Base-by-base conservation (phyloP, 1,284 basidiomycete genomes). In the Agroathelia rolfsii region DNA sequence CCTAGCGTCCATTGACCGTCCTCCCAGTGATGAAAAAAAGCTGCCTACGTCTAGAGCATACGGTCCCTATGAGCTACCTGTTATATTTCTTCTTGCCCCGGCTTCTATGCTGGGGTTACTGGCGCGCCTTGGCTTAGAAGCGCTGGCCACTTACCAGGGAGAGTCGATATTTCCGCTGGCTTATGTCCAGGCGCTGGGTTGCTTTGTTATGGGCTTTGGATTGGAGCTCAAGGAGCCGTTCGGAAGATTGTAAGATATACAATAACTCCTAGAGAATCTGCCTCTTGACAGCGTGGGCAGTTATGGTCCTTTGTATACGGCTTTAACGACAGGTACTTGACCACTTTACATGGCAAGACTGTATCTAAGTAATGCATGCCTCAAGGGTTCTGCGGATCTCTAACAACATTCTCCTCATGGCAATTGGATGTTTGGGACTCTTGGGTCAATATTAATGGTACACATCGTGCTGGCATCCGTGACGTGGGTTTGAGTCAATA, bases 381-480 rank as follows among this genome's bases (percentile, higher is more conserved):
- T 15, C 18, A 39, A 85, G 93, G 93, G 3, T 88, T 95, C 52
- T 97, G 94, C 49, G 95, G 94, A 2, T 94, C 88, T 4, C 60
- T 96, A 43, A 99, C 95, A 3, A 97, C 93, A 0, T 98, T 97
- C 59, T 95, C 92, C 3, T 73, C 79, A 11, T 98, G 95, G 94
- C 89, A 96, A 56, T 51, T 89, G 6, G 84, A 90, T 41, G 61
- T 90, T 1, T 98, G 94, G 50, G 58, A 72, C 31, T 83, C 90
- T 0, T 98, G 92, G 72, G 69, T 84, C 0, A 86, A 97, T 52
- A 59, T 69, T 11, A 56, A 61, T 10, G 56, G 66, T 9, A 72
- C 63, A 34, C 49, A 67, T 38, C 71, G 86, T 29, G 62, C 69
- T 34, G 82, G 88, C 34, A 65, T 97, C 24, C 67, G 77, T 45